A percentile compares a stretch with the other conserved stretches of the same genome.
phyloP scores from a whole-genome alignment of 306 rosid genomes.

The Quercus gilva region DNA sequence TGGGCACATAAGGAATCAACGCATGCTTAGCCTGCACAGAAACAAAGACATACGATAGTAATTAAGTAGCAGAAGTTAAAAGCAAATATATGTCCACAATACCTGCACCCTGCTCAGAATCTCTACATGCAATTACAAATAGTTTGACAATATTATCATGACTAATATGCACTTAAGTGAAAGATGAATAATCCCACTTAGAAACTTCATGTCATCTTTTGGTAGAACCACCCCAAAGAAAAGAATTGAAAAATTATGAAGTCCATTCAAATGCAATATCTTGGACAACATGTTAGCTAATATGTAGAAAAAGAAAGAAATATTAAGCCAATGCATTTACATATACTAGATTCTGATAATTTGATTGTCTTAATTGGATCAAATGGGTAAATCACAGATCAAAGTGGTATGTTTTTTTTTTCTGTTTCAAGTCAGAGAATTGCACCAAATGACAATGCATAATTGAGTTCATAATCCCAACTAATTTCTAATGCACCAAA shows the following conservation, averaged over 20 bases:
- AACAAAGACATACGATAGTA: slow-evolving; percentile 26
- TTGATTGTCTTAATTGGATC: neutral
- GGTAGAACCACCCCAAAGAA: slow-evolving; percentile 7
- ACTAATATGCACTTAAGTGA: neutral
- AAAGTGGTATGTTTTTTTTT: neutral
- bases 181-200: slow-evolving; percentile 11
- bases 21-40: slow-evolving; percentile 66
- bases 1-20: slow-evolving; percentile 81
- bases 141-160: slow-evolving; percentile 1
- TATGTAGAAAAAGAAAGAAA: neutral
- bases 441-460: neutral
- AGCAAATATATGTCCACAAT: neutral
- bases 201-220: slow-evolving; percentile 2
- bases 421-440: neutral
- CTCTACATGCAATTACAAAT: neutral
- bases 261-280: neutral
- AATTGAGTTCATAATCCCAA: neutral
- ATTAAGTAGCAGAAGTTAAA: slow-evolving; percentile 11
- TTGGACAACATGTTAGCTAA: slow-evolving; percentile 1
- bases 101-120: neutral
- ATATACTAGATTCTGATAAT: neutral
- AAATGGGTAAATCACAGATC: neutral
- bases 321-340: neutral
- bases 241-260: slow-evolving; percentile 1
- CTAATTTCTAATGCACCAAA: slow-evolving; percentile 13